Evolutionary conservation across 306 rosid species (phyloP).

Genomic region (Luffa aegyptiaca): DNA sequence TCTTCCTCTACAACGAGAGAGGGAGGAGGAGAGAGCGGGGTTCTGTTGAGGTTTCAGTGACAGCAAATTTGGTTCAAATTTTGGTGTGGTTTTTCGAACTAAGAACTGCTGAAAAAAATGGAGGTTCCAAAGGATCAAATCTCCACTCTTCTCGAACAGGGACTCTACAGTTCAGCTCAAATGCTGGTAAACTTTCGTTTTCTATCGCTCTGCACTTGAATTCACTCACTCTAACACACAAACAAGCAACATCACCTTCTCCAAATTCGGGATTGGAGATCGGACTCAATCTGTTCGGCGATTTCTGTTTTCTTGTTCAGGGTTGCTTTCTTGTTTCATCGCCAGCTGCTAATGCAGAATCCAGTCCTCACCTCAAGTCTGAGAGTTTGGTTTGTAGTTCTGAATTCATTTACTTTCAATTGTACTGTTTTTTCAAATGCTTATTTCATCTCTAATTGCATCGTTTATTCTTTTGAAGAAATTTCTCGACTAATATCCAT

Average conservation of each 20-base stretch:
- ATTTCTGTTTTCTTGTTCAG: slow-evolving; percentile 20
- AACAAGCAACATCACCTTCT: background rate
- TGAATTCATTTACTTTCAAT: background rate
- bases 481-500: background rate
- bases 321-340: slow-evolving; percentile 96
- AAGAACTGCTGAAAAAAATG: slow-evolving; percentile 23
- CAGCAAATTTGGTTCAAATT: slow-evolving; percentile 10
- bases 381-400: slow-evolving; percentile 67
- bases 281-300: background rate
- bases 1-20: background rate
- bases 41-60: slow-evolving; percentile 7
- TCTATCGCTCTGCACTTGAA: background rate
- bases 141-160: slow-evolving; percentile 64
- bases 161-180: slow-evolving; percentile 93
- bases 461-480: background rate
- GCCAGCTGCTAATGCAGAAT: slow-evolving; percentile 72
- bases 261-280: background rate
- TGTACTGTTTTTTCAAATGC: background rate
- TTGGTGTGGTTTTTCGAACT: background rate
- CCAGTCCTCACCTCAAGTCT: slow-evolving; percentile 62
- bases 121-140: slow-evolving; percentile 98
- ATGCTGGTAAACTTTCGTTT: slow-evolving; percentile 46
- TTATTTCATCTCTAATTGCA: background rate
- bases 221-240: background rate
- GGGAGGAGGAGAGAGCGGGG: background rate